Evolutionary conservation across 2,329 filamentous ascomycete species (phyloP).

Genomic region (Botrytis squamosa): DNA sequence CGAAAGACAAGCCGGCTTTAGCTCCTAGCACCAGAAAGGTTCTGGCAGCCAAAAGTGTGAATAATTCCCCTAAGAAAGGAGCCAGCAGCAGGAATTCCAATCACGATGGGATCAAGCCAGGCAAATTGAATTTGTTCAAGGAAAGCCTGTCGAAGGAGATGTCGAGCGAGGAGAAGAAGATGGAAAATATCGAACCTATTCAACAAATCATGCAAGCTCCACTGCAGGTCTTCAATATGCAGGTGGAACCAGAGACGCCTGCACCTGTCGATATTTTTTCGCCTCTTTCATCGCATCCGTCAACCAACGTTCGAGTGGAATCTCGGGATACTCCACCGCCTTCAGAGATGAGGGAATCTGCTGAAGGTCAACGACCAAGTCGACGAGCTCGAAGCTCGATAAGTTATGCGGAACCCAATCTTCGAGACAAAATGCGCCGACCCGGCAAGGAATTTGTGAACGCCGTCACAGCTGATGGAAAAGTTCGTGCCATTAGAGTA

Average conservation of each 20-base stretch:
- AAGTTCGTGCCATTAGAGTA: conserved; percentile 37
- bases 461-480: conserved; percentile 66
- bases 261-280: conserved; percentile 46
- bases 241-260: conserved; percentile 40
- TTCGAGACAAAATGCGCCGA: conserved; percentile 80
- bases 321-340: conserved; percentile 59
- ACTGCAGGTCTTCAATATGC: conserved; percentile 37
- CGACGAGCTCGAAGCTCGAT: conserved; percentile 66
- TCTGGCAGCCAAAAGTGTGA: conserved; percentile 53
- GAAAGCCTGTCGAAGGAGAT: conserved; percentile 28
- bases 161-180: conserved; percentile 2
- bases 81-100: conserved; percentile 38
- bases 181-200: neutral
- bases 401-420: conserved; percentile 79
- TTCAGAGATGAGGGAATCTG: conserved; percentile 52
- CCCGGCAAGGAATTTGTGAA: conserved; percentile 75
- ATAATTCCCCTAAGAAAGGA: conserved; percentile 55
- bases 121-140: conserved; percentile 42
- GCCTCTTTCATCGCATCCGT: conserved; percentile 51
- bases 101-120: conserved; percentile 43
- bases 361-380: conserved; percentile 62
- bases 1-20: conserved; percentile 30
- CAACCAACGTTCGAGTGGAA: conserved; percentile 31
- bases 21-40: conserved; percentile 32
- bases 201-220: neutral